Base-by-base conservation (phyloP, 768 basidiomycete species). In the Termitomyces sp. region DNA sequence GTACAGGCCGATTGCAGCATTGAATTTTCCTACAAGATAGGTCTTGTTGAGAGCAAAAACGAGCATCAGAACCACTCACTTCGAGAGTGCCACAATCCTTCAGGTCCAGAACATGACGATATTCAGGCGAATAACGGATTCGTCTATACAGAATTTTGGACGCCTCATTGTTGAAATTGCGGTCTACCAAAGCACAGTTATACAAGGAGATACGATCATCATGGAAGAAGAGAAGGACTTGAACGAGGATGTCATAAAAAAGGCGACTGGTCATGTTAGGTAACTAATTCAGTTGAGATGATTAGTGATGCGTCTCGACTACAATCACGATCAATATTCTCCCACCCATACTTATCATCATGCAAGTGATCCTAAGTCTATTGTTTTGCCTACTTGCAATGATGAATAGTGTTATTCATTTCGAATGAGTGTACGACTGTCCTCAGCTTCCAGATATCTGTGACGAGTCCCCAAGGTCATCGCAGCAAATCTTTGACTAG, bases 71-170 rank as follows among this genome's bases (percentile, higher is more conserved):
- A 5, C 12, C 28, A 63, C 72, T 66, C 59, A 78, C 77, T 34
- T 67, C 59, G 28, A 72, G 60, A 23, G 65, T 59, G 10, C 72
- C 70, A 49, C 61, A 67, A 56, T 74, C 68, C 60, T 68, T 71
- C 57, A 79, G 59, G 60, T 76, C 67, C 11, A 78, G 66, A 16
- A 67, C 63, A 21, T 58, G 64, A 34, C 53, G 61, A 43, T 70
- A 70, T 14, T 60, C 63, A 25, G 79, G 77, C 3, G 75, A 70
- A 41, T 80, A 62, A n/a, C 76, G 67, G 9, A 83, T 75, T 19
- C 66, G 64, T 16, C 65, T 62, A 58, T 84, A 84, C 0, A 85
- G 73, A 19, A 80, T 51, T 23, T 65, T 69, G 14, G 79, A 74
- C 8, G 80, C 76, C 9, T 71, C 75, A 35, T 62, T 59, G 60